Percentiles rank a stretch among this genome's conserved stretches.
phyloP scores from a whole-genome alignment of 2,329 filamentous ascomycete genomes.

The Ophiostoma tasmaniense region DNA sequence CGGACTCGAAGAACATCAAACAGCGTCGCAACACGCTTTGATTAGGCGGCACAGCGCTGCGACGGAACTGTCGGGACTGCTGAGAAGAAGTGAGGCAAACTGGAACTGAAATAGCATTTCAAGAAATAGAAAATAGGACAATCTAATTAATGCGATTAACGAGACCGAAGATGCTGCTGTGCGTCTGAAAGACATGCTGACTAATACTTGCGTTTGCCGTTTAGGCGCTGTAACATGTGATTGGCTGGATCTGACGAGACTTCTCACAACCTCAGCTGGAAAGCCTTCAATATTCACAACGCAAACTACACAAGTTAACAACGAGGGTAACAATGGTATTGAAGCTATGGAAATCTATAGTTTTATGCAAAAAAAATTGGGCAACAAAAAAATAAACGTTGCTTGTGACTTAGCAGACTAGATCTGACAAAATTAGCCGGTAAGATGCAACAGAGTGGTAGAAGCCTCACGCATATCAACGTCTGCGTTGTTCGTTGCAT shows the following conservation, averaged over 20 bases:
- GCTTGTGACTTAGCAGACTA: neutral
- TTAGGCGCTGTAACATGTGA: slow-evolving; percentile 4
- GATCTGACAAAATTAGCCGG: neutral
- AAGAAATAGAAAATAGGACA: slow-evolving; percentile 2
- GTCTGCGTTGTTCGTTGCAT: too few relatives aligned
- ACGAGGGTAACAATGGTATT: neutral
- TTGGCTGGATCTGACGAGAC: neutral
- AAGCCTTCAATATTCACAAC: neutral
- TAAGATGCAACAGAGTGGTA: neutral
- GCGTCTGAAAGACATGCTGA: neutral
- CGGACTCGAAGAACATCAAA: neutral
- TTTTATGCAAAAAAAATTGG: too few relatives aligned
- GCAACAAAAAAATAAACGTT: too few relatives aligned
- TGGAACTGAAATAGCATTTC: neutral
- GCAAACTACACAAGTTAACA: neutral
- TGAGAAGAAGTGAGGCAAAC: neutral
- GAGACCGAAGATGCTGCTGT: neutral
- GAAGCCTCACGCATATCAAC: neutral
- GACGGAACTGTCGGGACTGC: neutral
- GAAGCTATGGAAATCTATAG: neutral
- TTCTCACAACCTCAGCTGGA: neutral
- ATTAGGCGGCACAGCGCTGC: neutral
- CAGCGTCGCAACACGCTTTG: neutral
- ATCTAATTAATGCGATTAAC: neutral
- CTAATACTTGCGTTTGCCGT: neutral